Percentiles rank a stretch among this genome's conserved stretches.
These are phyloP conservation scores for Xenosphaeropsis pyriputrescens DNA, from an alignment of 2,329 filamentous ascomycete species.

Conservation along the genomic window DNA sequence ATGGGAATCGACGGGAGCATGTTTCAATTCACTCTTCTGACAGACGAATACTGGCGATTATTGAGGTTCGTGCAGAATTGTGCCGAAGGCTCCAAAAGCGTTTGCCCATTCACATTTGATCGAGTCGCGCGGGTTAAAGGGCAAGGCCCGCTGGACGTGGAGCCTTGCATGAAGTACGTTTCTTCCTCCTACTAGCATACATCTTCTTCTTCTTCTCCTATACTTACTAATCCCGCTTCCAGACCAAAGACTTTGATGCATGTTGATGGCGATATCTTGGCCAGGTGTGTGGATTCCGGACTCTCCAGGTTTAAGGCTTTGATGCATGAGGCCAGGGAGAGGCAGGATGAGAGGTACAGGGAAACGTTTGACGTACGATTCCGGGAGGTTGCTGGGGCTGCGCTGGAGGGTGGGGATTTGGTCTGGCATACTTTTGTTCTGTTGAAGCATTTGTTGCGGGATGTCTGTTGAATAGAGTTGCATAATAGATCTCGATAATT, in stretches of 20 bases:
- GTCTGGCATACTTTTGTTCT: too few species aligned
- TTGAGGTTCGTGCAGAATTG: constrained; percentile 63
- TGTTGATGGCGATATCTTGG: constrained; percentile 52
- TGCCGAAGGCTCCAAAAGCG: constrained; percentile 28
- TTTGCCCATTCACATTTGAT: constrained; percentile 33
- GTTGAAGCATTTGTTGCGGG: too few species aligned
- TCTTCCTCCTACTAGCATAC: constrained; percentile 1
- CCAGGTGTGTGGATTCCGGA: constrained; percentile 29
- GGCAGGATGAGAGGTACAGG: too few species aligned
- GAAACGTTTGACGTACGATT: too few species aligned
- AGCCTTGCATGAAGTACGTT: not conserved
- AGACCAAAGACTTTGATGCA: constrained; percentile 37
- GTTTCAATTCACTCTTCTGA: constrained; percentile 54
- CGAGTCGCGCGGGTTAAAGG: constrained; percentile 1
- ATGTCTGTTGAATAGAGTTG: too few species aligned
- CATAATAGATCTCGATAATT: too few species aligned
- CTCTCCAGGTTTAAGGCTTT: too few species aligned
- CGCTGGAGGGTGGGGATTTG: too few species aligned
- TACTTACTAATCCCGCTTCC: constrained; percentile 21
- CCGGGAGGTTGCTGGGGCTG: too few species aligned
- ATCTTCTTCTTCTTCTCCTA: constrained; percentile 3
- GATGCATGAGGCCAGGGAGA: too few species aligned
- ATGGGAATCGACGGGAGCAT: constrained; percentile 52
- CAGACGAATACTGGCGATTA: constrained; percentile 46
- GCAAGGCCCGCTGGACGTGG: not conserved